Evolutionary conservation across 495 filamentous ascomycete genomes (phyloP).

Genomic region (Baudoinia panamericana): DNA sequence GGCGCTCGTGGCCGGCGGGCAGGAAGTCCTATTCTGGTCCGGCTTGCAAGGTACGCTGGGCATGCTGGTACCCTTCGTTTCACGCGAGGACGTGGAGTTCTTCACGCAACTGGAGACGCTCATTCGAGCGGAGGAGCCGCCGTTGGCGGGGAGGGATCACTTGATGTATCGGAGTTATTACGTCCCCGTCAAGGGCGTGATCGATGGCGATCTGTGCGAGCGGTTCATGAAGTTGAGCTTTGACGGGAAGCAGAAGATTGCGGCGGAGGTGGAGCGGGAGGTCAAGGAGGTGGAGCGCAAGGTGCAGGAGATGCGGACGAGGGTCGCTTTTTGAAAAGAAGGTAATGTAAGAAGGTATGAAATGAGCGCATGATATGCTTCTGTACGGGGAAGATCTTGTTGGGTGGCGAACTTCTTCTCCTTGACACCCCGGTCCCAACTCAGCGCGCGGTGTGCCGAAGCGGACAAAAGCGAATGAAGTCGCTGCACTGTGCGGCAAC

Average conservation of each 20-base stretch:
- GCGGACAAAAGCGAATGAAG: too few relatives aligned
- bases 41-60: conserved; percentile 90
- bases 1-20: conserved; percentile 77
- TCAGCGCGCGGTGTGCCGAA: too few relatives aligned
- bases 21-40: conserved; percentile 83
- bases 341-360: neutral
- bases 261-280: conserved; percentile 77
- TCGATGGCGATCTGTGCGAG: conserved; percentile 98
- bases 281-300: conserved; percentile 89
- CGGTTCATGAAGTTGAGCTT: conserved; percentile 66
- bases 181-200: conserved; percentile 89
- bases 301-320: conserved; percentile 48
- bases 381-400: neutral
- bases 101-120: conserved; percentile 88
- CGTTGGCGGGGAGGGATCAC: conserved; percentile 83
- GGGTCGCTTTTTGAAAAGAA: conserved; percentile 24
- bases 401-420: too few relatives aligned
- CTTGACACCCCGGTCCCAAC: too few relatives aligned
- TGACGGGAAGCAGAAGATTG: conserved; percentile 89
- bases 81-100: conserved; percentile 89
- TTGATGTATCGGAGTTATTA: conserved; percentile 92
- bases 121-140: conserved; percentile 66
- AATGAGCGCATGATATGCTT: neutral
- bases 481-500: too few relatives aligned
- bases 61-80: conserved; percentile 77